Evolutionary conservation across 257 asterid genomes (phyloP), one percentile per base, ranked within the genome.

Genomic region (Rhazya stricta): DNA sequence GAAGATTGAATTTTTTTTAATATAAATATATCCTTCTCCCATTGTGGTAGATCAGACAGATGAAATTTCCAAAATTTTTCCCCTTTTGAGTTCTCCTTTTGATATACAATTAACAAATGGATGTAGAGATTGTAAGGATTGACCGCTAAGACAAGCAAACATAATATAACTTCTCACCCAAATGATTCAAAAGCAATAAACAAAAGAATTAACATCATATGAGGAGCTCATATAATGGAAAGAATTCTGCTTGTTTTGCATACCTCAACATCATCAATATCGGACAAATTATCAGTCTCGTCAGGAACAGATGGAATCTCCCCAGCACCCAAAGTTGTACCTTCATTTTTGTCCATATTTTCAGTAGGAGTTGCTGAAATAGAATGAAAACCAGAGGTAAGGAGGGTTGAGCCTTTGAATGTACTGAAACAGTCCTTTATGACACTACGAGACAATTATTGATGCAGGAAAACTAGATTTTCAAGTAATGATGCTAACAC

Each of bases 241-340:
- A 27, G 0, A 6, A 23, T 48, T 75, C 72, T 23, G 56, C 41
- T 56, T 65, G 67, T 13, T 63, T 75, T 67, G 73, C 76, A 88
- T 67, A 69, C 98, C 96, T 93, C 98, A 25, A 21, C 69, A 72
- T 93, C 98, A 76, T 93, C 98, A 66, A 90, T 87, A 79, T 93
- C 98, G 6, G 96, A 88, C n/a, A 91, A 86, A 69, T 69, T 91
- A 56, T 84, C 96, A 3, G 96, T 81, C 78, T 91, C 93, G 57
- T 87, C 91, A 43, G 48, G 45, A 19, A 67, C 42, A 29, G 80
- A 42, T 12, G 65, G 76, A 69, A 23, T 23, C 10, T 69, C 18
- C 21, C 32, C 79, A 76, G 42, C 69, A 30, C n/a, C 16, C 3
- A 3, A 27, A 57, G 39, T 58, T 9, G 65, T 60, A n/a, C 36